Evolutionary conservation across 345 rosid species (phyloP).

Genomic region (Acer negundo): DNA sequence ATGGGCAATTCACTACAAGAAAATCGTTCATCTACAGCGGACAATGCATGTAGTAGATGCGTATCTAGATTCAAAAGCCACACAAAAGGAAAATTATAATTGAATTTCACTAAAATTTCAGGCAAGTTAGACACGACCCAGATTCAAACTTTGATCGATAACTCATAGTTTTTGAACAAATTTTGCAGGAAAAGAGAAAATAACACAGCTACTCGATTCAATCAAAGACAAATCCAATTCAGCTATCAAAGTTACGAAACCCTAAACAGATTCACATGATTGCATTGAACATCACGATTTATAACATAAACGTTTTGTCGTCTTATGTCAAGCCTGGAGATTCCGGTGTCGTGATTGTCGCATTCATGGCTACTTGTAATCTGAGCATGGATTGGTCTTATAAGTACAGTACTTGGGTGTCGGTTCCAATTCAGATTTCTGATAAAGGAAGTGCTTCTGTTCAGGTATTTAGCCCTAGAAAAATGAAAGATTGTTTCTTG

Average conservation of each 20-base stretch:
- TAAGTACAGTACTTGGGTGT: conserved; percentile 67
- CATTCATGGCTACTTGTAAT: conserved; percentile 83
- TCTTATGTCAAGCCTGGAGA: conserved; percentile 82
- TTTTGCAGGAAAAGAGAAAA: neutral
- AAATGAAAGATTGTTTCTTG: neutral
- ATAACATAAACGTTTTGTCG: conserved; percentile 60
- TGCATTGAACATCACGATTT: too few species aligned
- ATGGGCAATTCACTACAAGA: too few species aligned
- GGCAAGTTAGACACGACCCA: neutral
- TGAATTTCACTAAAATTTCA: neutral
- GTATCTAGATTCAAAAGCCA: neutral
- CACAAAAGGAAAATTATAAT: neutral
- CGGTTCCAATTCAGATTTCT: conserved; percentile 60
- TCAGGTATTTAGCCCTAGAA: conserved; percentile 48
- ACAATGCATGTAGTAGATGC: too few species aligned
- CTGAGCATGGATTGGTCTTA: conserved; percentile 89
- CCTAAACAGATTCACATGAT: too few species aligned
- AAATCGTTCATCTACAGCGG: too few species aligned
- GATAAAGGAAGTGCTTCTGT: conserved; percentile 83
- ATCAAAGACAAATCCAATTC: too few species aligned
- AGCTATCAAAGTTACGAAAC: too few species aligned
- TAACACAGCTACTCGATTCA: too few species aligned
- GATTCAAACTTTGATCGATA: neutral
- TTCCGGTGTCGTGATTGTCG: conserved; percentile 68
- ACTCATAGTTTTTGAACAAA: neutral